These are phyloP conservation scores for Gleditsia sinensis DNA, from an alignment of 306 rosid genomes.

Conservation along the genomic window DNA sequence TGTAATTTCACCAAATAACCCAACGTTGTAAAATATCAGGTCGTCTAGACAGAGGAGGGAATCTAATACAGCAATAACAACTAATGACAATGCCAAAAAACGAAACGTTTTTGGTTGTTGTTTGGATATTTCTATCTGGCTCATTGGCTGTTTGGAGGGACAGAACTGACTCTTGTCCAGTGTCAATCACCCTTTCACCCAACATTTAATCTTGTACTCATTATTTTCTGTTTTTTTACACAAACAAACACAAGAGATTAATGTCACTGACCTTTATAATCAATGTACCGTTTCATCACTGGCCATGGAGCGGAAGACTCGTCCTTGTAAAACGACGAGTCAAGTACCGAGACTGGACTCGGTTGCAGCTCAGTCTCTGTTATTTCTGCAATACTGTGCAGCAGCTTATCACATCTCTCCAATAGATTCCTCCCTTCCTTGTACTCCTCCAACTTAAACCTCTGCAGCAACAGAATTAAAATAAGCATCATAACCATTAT, in stretches of 20 bases:
- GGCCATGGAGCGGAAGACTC: slow-evolving; percentile 68
- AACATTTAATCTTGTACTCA: no score
- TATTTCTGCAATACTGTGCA: slow-evolving; percentile 63
- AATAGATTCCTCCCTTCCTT: slow-evolving; percentile 52
- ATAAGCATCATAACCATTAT: neutral
- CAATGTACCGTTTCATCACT: slow-evolving; percentile 54
- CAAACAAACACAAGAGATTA: no score
- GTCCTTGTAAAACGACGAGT: slow-evolving; percentile 69
- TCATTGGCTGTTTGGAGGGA: neutral
- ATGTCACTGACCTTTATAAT: slow-evolving; percentile 56
- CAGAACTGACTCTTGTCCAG: no score
- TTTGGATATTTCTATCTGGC: no score
- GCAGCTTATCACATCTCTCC: slow-evolving; percentile 73
- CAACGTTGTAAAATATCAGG: neutral
- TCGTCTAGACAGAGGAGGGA: neutral
- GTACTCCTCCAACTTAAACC: slow-evolving; percentile 48
- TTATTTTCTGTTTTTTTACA: neutral
- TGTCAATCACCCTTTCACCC: neutral
- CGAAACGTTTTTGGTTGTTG: neutral
- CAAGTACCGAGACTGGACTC: slow-evolving; percentile 72
- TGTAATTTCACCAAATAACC: slow-evolving; percentile 28
- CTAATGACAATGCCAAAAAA: neutral
- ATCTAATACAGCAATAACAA: neutral
- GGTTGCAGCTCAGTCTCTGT: slow-evolving; percentile 61
- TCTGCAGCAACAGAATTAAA: slow-evolving; percentile 28